Base-by-base conservation (phyloP, 805 yeast genomes). In the Ogataea angusta region DNA sequence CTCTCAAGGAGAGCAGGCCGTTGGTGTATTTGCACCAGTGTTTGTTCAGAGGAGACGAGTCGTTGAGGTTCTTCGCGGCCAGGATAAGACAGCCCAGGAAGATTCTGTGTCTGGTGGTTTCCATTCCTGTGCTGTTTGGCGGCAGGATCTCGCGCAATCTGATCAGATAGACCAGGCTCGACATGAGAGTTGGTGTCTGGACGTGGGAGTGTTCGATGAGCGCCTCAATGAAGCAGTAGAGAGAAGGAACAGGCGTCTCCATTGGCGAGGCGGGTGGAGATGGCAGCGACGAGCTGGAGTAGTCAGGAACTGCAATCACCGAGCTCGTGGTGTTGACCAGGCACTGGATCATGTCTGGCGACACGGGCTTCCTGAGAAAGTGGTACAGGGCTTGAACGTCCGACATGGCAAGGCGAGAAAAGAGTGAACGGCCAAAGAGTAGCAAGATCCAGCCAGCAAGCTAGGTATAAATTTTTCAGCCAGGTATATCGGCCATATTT, bases 1-100 rank as follows among this genome's bases (percentile, higher is more conserved):
- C 98, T 16, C 72, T 72, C 27, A 85, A 67, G 8, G 80, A 60
- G 45, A 91, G 74, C 30, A 93, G 70, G 0, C 97, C 97, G 59
- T 83, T 82, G 3, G 98, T 90, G 69, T 91, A 90, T 45, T 78
- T 74, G 4, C 95, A 82, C 99, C 99, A 91, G 68, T 93, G 97
- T 66, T 85, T 90, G 67, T 91, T 91, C 60, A 91, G 75, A 30
- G 99, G 99, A 15, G 95, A 82, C 3, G 95, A 85, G 68, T 91
- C 99, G 64, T 91, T 91, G 49, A 90, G 75, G 48, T 80, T 81
- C 68, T 91, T 91, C 12, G 98, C 96, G n/a, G 95, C 85, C 35
- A 93, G 66, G 31, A 91, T 87, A 42, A 91, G 72, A 32, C 96
- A 78, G 0, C 97, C 96, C 38, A 91, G 68, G 51, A 91, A 93